phyloP scores from a whole-genome alignment of 2,329 filamentous ascomycete species.

The Gremmenia infestans region DNA sequence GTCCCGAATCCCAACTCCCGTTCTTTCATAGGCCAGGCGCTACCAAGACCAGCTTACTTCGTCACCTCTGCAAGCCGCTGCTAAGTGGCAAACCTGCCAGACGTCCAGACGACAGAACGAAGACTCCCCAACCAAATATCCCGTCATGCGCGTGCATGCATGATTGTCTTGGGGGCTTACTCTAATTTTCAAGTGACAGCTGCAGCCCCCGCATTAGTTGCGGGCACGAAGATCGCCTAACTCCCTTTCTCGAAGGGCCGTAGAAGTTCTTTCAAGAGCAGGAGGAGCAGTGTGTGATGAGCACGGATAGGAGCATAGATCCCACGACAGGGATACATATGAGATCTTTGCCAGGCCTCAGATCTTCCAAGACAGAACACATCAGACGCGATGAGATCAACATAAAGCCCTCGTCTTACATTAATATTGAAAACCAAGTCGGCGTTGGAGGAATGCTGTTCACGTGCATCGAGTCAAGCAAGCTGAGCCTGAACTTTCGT shows the following conservation, averaged over 20 bases:
- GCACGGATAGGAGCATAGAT: constrained; percentile 25
- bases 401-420: constrained; percentile 3
- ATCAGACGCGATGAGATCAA: constrained; percentile 2
- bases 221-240: constrained; percentile 23
- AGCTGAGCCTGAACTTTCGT: constrained; percentile 24
- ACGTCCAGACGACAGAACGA: background rate
- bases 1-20: background rate
- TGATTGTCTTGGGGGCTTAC: constrained; percentile 19
- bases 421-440: constrained; percentile 11
- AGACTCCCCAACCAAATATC: constrained; percentile 15
- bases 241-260: constrained; percentile 38
- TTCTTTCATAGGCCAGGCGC: background rate
- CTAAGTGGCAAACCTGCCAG: background rate
- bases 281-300: constrained; percentile 22
- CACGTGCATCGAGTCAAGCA: constrained; percentile 54
- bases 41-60: background rate
- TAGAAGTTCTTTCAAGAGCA: constrained; percentile 30
- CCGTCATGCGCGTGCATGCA: constrained; percentile 27
- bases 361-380: constrained; percentile 7
- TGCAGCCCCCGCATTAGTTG: constrained; percentile 35
- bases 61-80: background rate
- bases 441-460: constrained; percentile 27
- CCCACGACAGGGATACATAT: constrained; percentile 8
- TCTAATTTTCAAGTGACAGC: constrained; percentile 35
- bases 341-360: constrained; percentile 7